Conservation (phyloP, 2,329 filamentous ascomycete genomes). For the Aspergillus tanneri region DNA sequence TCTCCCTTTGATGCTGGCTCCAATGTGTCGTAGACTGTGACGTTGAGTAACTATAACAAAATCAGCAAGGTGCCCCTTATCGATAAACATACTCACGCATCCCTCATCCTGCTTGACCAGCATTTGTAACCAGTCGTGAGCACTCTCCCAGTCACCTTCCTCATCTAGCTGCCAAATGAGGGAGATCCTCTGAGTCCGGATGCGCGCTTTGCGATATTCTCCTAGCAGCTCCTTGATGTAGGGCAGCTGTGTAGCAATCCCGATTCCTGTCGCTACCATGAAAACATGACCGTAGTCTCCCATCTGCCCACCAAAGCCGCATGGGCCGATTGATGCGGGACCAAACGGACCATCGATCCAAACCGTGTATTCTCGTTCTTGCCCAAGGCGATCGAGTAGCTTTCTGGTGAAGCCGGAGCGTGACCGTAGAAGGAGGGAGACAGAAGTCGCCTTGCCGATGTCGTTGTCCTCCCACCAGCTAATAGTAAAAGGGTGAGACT, state of each 20-base stretch:
- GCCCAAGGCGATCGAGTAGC: slow-evolving; percentile 15
- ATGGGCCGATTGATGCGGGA: slow-evolving; percentile 11
- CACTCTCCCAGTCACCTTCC: slow-evolving; percentile 19
- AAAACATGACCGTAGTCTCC: slow-evolving; percentile 31
- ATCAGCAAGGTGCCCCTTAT: not conserved
- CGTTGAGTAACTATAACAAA: slow-evolving; percentile 5
- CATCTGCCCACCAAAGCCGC: slow-evolving; percentile 16
- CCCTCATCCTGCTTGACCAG: slow-evolving; percentile 22
- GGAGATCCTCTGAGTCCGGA: slow-evolving; percentile 25
- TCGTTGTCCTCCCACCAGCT: slow-evolving; percentile 23
- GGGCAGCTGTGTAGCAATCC: slow-evolving; percentile 34
- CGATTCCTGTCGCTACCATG: slow-evolving; percentile 36
- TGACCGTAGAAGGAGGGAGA: slow-evolving; percentile 28
- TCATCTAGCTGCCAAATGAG: slow-evolving; percentile 31
- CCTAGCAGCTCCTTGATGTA: slow-evolving; percentile 38
- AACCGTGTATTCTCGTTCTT: slow-evolving; percentile 11
- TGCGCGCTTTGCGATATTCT: slow-evolving; percentile 22
- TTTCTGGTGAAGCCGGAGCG: slow-evolving; percentile 19
- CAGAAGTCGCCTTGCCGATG: slow-evolving; percentile 10
- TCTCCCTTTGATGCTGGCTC: slow-evolving; percentile 2
- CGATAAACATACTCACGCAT: slow-evolving; percentile 14
- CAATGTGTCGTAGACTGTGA: slow-evolving; percentile 7
- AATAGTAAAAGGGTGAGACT: slow-evolving; percentile 32
- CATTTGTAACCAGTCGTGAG: slow-evolving; percentile 18
- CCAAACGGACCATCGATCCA: slow-evolving; percentile 32